Evolutionary conservation across 1,284 basidiomycete genomes (phyloP).

Genomic region (Ganoderma resinaceum): DNA sequence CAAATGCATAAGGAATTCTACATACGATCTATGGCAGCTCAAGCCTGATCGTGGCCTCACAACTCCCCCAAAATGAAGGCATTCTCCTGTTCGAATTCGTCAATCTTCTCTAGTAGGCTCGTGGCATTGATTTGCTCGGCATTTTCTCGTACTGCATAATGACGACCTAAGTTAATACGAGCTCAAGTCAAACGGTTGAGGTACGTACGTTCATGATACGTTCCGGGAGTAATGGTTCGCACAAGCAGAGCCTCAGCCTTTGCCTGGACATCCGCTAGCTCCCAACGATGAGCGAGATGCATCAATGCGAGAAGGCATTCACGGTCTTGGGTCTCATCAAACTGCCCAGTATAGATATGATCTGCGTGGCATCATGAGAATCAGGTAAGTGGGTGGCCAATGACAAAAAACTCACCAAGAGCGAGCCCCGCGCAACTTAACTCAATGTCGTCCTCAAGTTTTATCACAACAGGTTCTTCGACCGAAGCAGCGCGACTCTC

Average conservation of each 20-base stretch:
- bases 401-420: conserved; percentile 8
- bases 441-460: conserved; percentile 30
- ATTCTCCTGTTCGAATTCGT: conserved; percentile 19
- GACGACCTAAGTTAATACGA: not conserved
- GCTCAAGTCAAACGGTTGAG: not conserved
- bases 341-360: conserved; percentile 27
- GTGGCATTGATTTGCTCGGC: conserved; percentile 12
- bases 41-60: not conserved
- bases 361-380: conserved; percentile 15
- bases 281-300: conserved; percentile 26
- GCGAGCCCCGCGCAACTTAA: conserved; percentile 6
- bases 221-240: conserved; percentile 17
- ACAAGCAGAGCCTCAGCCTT: conserved; percentile 20
- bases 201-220: conserved; percentile 19
- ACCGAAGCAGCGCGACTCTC: conserved; percentile 32
- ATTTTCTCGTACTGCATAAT: conserved; percentile 15
- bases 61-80: not conserved
- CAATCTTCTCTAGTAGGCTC: conserved; percentile 13
- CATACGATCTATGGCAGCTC: not conserved
- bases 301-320: conserved; percentile 22
- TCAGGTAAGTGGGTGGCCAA: not conserved
- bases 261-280: conserved; percentile 18
- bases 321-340: conserved; percentile 18
- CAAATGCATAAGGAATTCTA: not conserved
- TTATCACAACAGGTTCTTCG: conserved; percentile 28